phyloP scores from a whole-genome alignment of 345 rosid genomes.

The Salix purpurea region DNA sequence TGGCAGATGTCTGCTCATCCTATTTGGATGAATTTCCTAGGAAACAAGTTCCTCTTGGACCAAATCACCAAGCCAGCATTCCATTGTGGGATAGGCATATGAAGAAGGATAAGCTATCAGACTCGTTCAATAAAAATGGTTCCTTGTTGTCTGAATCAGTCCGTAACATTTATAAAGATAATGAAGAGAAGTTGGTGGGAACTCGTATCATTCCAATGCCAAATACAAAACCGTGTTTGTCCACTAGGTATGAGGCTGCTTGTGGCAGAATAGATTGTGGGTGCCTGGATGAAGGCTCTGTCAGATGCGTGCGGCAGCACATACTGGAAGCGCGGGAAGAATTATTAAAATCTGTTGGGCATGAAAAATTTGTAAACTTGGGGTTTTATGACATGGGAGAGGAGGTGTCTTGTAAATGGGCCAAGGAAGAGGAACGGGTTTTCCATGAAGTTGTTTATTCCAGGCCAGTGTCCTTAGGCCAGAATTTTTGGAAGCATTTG shows the following conservation, averaged over 20 bases:
- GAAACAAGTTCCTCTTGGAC: slow-evolving; percentile 25
- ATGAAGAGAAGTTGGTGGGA: slow-evolving; percentile 15
- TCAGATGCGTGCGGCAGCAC: slow-evolving; percentile 60
- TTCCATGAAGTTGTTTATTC: slow-evolving; percentile 62
- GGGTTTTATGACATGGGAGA: slow-evolving; percentile 77
- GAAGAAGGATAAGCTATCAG: slow-evolving; percentile 14
- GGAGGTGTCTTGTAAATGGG: slow-evolving; percentile 53
- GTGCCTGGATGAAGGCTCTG: slow-evolving; percentile 57
- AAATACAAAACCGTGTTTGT: not conserved
- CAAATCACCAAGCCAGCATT: slow-evolving; percentile 24
- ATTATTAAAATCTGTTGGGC: slow-evolving; percentile 41
- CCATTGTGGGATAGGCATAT: slow-evolving; percentile 12
- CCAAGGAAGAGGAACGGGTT: slow-evolving; percentile 47
- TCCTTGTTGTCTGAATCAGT: not conserved
- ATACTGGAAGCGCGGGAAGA: slow-evolving; percentile 51
- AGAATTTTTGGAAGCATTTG: slow-evolving; percentile 63
- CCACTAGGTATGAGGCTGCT: slow-evolving; percentile 25
- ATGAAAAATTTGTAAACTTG: slow-evolving; percentile 43
- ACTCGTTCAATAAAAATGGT: slow-evolving; percentile 7
- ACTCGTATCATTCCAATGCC: slow-evolving; percentile 13
- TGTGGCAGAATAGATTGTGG: slow-evolving; percentile 31
- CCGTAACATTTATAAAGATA: not conserved
- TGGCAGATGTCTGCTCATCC: not conserved
- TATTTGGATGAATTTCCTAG: slow-evolving; percentile 9
- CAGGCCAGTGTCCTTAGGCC: slow-evolving; percentile 47